A percentile compares a stretch with the other conserved stretches of the same genome.
Evolutionary conservation across 768 basidiomycete genomes (phyloP).

Genomic region (Leucogyrophana mollusca): DNA sequence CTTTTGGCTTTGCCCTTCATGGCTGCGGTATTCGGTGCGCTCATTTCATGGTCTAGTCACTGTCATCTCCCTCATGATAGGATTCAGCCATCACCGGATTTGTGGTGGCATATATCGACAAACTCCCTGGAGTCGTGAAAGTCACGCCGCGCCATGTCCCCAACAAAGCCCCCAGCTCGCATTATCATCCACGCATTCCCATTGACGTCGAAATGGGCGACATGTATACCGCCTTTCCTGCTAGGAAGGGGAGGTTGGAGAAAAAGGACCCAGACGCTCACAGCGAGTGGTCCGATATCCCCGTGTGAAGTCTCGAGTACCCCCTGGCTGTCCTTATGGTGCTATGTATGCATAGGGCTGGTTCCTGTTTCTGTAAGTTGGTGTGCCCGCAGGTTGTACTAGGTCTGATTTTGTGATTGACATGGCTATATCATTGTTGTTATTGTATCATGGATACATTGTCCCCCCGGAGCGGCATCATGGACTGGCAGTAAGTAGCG

Average conservation of each 20-base stretch:
- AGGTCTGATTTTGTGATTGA: too few species aligned
- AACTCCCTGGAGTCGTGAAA: slow-evolving; percentile 19
- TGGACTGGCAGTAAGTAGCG: too few species aligned
- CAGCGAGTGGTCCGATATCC: slow-evolving; percentile 22
- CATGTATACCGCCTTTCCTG: slow-evolving; percentile 11
- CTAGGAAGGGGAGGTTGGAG: slow-evolving; percentile 12
- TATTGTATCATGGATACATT: too few species aligned
- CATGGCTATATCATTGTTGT: too few species aligned
- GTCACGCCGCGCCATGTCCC: slow-evolving; percentile 22
- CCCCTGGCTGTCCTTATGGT: too few species aligned
- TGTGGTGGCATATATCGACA: slow-evolving; percentile 27
- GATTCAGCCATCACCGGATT: slow-evolving; percentile 19
- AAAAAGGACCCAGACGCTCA: background rate
- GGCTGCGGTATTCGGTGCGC: slow-evolving; percentile 25
- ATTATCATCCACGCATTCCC: slow-evolving; percentile 16
- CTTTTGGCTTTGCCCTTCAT: slow-evolving; percentile 30
- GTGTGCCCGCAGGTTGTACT: too few species aligned
- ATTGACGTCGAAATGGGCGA: slow-evolving; percentile 16
- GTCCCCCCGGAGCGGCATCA: too few species aligned
- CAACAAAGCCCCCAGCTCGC: slow-evolving; percentile 32
- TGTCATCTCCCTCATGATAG: background rate
- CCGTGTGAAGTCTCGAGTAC: slow-evolving; percentile 2
- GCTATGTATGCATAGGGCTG: too few species aligned
- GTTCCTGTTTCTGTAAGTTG: too few species aligned
- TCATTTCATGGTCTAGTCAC: background rate